A percentile compares a stretch with the other conserved stretches of the same genome.
These are phyloP conservation scores for Elsinoe perseae DNA, from an alignment of 2,329 filamentous ascomycete species.

Conservation along the genomic window DNA sequence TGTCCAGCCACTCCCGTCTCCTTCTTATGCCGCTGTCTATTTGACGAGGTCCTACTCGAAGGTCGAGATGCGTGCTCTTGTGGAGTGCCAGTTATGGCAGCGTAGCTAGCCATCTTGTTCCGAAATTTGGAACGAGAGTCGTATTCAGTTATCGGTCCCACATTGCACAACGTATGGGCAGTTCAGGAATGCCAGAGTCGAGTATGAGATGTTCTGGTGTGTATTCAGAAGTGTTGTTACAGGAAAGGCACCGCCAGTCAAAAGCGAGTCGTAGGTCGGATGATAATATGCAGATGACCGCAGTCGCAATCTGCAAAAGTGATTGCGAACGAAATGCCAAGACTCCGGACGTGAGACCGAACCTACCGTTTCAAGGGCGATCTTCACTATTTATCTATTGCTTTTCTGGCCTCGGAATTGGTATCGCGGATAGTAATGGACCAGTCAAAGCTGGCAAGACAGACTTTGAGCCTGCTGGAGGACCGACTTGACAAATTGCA, in stretches of 20 bases:
- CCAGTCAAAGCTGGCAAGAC: slow-evolving; percentile 16
- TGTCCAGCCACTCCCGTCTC: slow-evolving; percentile 61
- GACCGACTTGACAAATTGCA: slow-evolving; percentile 38
- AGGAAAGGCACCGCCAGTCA: not conserved
- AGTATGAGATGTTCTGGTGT: not conserved
- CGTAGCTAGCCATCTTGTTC: slow-evolving; percentile 39
- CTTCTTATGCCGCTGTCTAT: slow-evolving; percentile 58
- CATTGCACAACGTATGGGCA: not conserved
- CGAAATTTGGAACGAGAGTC: not conserved
- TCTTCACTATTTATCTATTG: not conserved
- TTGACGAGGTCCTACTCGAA: slow-evolving; percentile 35
- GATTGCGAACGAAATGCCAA: slow-evolving; percentile 12
- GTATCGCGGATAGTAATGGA: not conserved
- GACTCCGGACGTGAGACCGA: not conserved
- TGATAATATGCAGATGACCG: not conserved
- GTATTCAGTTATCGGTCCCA: not conserved
- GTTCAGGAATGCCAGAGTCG: not conserved
- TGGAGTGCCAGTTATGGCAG: slow-evolving; percentile 36
- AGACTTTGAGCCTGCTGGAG: slow-evolving; percentile 39
- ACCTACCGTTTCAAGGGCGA: not conserved
- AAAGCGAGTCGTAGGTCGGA: not conserved
- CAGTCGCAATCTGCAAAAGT: slow-evolving; percentile 7
- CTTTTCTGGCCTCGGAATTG: not conserved
- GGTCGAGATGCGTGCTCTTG: slow-evolving; percentile 35
- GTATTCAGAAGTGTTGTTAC: not conserved